A percentile compares a stretch with the other conserved stretches of the same genome.
Conservation (phyloP, 2,329 filamentous ascomycete genomes). For the Calonectria naviculata region DNA sequence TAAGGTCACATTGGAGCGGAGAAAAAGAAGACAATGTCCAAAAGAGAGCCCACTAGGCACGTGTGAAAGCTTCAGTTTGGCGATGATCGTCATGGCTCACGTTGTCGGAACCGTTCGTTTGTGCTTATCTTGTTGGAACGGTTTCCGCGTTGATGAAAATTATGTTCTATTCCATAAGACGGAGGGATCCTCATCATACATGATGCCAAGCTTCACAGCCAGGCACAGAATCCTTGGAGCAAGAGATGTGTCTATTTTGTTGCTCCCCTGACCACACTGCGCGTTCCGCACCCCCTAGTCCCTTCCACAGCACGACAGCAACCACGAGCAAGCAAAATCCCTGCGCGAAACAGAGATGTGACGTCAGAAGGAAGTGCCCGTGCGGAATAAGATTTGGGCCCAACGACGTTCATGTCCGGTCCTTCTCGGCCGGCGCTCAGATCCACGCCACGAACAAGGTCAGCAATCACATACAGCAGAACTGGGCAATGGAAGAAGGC, state of each 20-base stretch:
- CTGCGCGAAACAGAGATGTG: constrained; percentile 24
- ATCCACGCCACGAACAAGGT: constrained; percentile 28
- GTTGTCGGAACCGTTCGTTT: constrained; percentile 14
- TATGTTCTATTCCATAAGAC: constrained; percentile 3
- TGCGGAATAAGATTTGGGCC: constrained; percentile 26
- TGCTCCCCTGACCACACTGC: background rate
- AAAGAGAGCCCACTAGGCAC: constrained; percentile 3
- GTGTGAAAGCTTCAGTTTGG: constrained; percentile 10
- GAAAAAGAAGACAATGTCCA: background rate
- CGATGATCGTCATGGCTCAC: constrained; percentile 19
- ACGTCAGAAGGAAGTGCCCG: constrained; percentile 19
- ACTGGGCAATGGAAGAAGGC: constrained; percentile 15
- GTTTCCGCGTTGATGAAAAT: constrained; percentile 5
- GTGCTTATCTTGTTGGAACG: constrained; percentile 11
- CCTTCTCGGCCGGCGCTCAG: constrained; percentile 38
- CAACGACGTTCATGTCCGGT: constrained; percentile 26
- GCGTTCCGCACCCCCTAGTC: constrained; percentile 21
- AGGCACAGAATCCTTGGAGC: background rate
- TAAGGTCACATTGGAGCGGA: constrained; percentile 1
- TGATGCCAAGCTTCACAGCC: constrained; percentile 16
- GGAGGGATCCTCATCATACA: constrained; percentile 15
- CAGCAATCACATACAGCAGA: constrained; percentile 23
- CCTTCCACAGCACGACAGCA: background rate
- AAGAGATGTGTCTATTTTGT: background rate
- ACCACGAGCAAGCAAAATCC: constrained; percentile 7